These are phyloP conservation scores for Botryobasidium botryosum DNA, from an alignment of 768 basidiomycete species.

Conservation along the genomic window DNA sequence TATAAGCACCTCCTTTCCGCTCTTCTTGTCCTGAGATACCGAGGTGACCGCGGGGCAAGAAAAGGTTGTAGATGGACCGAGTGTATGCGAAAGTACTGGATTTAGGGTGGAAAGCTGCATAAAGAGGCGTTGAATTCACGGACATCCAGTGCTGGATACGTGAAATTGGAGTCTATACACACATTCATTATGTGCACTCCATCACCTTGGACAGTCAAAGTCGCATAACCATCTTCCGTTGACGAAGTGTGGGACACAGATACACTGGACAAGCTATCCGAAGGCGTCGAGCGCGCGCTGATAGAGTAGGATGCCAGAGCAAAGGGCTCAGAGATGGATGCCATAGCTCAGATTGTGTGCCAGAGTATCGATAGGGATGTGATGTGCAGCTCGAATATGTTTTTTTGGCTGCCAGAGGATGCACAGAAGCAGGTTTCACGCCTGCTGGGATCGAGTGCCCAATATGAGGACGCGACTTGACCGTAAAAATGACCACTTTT, in stretches of 20 bases:
- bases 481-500: too few species aligned
- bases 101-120: conserved; percentile 46
- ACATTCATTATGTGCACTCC: conserved; percentile 66
- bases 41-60: conserved; percentile 38
- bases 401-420: too few species aligned
- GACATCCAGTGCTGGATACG: conserved; percentile 9
- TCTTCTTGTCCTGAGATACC: conserved; percentile 17
- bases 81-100: conserved; percentile 48
- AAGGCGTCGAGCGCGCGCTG: too few species aligned
- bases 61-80: conserved; percentile 48
- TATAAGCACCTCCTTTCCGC: conserved; percentile 24
- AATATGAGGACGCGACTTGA: too few species aligned
- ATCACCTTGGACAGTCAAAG: conserved; percentile 52
- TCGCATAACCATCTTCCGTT: conserved; percentile 36
- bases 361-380: too few species aligned
- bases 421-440: too few species aligned
- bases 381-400: too few species aligned
- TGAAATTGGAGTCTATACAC: conserved; percentile 12
- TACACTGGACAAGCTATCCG: too few species aligned
- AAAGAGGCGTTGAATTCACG: conserved; percentile 6
- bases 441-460: too few species aligned
- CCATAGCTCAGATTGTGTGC: too few species aligned
- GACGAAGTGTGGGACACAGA: background rate
- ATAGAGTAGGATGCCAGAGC: too few species aligned
- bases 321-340: too few species aligned